Percentiles rank a stretch among this genome's conserved stretches.
Evolutionary conservation across 345 rosid genomes (phyloP).

Genomic region (Syzygium oleosum): DNA sequence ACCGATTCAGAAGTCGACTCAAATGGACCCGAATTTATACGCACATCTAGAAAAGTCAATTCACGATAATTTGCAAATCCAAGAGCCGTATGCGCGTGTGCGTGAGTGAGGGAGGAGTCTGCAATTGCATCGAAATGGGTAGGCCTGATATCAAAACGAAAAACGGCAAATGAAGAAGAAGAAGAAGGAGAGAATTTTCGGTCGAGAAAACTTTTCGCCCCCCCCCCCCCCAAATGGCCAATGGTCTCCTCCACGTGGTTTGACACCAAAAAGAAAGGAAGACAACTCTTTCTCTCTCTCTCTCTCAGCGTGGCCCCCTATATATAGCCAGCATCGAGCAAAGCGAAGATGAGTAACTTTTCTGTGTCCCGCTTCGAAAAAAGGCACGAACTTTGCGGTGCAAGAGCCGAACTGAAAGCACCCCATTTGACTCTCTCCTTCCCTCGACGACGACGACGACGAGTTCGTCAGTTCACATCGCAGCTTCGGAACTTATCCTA

Average conservation of each 20-base stretch:
- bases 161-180: neutral
- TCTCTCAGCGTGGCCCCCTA: neutral
- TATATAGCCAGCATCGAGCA: neutral
- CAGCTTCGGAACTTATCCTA: neutral
- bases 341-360: too few relatives aligned
- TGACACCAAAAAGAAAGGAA: neutral
- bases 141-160: neutral
- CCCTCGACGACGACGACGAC: neutral
- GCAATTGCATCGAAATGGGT: neutral
- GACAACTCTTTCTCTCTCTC: neutral
- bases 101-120: neutral
- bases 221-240: neutral
- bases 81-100: neutral
- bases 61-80: neutral
- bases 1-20: fast-evolving
- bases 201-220: neutral
- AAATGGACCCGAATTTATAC: neutral
- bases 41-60: neutral
- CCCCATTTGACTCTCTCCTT: neutral
- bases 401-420: neutral
- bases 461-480: neutral
- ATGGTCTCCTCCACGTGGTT: slow-evolving; percentile 48
- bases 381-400: neutral
- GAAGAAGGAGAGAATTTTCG: neutral
- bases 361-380: neutral